Conservation (phyloP, 192 early-diverging fungal species). For the Linnemannia hyalina region DNA sequence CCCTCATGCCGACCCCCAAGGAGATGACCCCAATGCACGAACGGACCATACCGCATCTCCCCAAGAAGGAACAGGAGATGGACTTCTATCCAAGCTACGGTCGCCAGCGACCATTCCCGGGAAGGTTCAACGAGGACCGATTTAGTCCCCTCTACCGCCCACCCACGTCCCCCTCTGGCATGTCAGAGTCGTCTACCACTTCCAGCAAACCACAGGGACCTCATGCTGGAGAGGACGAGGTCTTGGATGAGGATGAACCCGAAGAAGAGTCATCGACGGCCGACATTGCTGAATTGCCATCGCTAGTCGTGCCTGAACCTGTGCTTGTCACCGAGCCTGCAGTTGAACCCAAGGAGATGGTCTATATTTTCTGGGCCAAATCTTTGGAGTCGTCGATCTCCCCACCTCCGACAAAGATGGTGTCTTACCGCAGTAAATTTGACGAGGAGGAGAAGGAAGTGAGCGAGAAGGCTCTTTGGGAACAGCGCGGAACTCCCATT, state of each 20-base stretch:
- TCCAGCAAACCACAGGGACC: conserved; percentile 22
- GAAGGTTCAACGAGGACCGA: background rate
- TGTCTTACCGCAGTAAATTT: conserved; percentile 15
- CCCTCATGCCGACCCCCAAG: background rate
- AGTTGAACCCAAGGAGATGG: conserved; percentile 35
- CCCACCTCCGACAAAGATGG: background rate
- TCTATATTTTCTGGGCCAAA: conserved; percentile 37
- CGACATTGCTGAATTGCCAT: background rate
- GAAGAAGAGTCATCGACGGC: background rate
- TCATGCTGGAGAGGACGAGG: conserved; percentile 16
- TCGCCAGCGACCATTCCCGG: background rate
- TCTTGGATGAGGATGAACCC: conserved; percentile 33
- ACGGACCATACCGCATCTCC: conserved; percentile 9
- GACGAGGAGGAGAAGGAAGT: conserved; percentile 15
- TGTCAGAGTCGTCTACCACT: conserved; percentile 18
- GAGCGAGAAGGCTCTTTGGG: conserved; percentile 23
- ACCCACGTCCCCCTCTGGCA: conserved; percentile 6
- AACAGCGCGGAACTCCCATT: conserved; percentile 24
- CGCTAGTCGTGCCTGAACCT: background rate
- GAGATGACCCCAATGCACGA: conserved; percentile 44
- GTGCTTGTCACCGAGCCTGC: conserved; percentile 23
- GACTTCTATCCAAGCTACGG: background rate
- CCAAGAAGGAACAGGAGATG: conserved; percentile 11
- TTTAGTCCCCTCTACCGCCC: background rate
- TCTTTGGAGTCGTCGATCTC: conserved; percentile 18